A percentile compares a stretch with the other conserved stretches of the same genome.
phyloP scores from a whole-genome alignment of 495 filamentous ascomycete genomes.

The Chaetomium cochliodes region DNA sequence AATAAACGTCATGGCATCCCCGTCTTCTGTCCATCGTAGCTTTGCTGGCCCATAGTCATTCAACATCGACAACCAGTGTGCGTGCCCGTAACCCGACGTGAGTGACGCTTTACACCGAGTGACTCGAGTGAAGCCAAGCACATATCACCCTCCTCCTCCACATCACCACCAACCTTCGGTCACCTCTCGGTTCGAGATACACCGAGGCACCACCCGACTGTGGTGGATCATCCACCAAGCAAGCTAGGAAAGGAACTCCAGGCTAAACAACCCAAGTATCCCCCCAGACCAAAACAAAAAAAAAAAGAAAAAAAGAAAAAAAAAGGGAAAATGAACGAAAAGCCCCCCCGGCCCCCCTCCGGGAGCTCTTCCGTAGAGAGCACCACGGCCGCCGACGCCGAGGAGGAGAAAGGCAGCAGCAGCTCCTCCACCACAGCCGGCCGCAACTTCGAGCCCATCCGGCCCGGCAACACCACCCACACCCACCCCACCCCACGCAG shows the following conservation, averaged over 20 bases:
- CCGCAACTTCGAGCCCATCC: conserved; percentile 22
- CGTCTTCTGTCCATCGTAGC: conserved; percentile 1
- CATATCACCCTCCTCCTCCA: background rate
- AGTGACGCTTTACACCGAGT: background rate
- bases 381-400: background rate
- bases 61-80: background rate
- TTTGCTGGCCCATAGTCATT: background rate
- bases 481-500: background rate
- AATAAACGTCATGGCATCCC: conserved; percentile 17
- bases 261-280: background rate
- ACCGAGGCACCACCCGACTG: background rate
- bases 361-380: background rate
- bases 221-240: background rate
- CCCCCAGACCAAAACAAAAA: no score
- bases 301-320: no score
- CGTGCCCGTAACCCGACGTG: background rate
- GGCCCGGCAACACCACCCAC: background rate
- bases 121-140: background rate
- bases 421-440: background rate
- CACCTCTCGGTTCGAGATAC: background rate
- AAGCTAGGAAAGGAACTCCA: background rate
- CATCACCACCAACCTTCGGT: background rate
- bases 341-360: background rate
- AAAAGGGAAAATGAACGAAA: conserved; percentile 1
- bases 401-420: background rate